Percentiles rank a stretch among this genome's conserved stretches.
These are phyloP conservation scores for Phytopythium delawarense DNA, from an alignment of 352 stramenopile species.

Conservation along the genomic window DNA sequence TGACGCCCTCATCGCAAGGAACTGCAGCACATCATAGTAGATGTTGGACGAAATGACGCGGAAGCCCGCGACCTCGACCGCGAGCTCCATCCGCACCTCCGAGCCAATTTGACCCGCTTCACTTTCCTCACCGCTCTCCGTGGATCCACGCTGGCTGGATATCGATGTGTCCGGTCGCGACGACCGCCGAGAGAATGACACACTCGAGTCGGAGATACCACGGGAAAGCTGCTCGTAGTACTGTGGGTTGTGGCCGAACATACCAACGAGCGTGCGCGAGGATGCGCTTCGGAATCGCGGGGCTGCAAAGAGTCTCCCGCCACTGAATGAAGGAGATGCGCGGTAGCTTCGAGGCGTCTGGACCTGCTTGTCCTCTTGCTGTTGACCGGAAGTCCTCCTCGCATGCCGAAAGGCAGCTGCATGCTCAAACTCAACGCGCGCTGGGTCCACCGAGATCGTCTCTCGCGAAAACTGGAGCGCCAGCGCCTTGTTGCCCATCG, in stretches of 20 bases:
- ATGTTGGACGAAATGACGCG: conserved; percentile 82
- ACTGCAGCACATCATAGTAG: conserved; percentile 69
- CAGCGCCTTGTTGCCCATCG: conserved; percentile 32
- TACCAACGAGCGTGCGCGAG: conserved; percentile 28
- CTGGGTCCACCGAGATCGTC: conserved; percentile 35
- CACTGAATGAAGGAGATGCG: conserved; percentile 4
- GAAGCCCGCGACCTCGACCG: conserved; percentile 69
- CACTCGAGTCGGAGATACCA: conserved; percentile 6
- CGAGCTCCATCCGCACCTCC: conserved; percentile 57
- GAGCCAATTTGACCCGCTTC: conserved; percentile 11
- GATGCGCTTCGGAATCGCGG: conserved; percentile 36
- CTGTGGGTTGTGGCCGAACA: conserved; percentile 25
- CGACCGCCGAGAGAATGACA: conserved; percentile 3
- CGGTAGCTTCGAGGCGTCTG: not conserved
- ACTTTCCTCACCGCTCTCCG: conserved; percentile 2
- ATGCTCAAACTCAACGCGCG: conserved; percentile 35
- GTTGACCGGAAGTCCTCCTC: conserved; percentile 2
- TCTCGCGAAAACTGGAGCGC: conserved; percentile 53
- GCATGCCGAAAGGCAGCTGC: not conserved
- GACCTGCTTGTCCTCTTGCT: not conserved
- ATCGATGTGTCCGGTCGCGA: conserved; percentile 1
- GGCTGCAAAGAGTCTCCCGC: not conserved
- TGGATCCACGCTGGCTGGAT: conserved; percentile 2
- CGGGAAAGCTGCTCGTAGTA: conserved; percentile 2
- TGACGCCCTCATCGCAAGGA: conserved; percentile 29